Evolutionary conservation across 768 basidiomycete genomes (phyloP).

Genomic region (Stropharia rugosoannulata): DNA sequence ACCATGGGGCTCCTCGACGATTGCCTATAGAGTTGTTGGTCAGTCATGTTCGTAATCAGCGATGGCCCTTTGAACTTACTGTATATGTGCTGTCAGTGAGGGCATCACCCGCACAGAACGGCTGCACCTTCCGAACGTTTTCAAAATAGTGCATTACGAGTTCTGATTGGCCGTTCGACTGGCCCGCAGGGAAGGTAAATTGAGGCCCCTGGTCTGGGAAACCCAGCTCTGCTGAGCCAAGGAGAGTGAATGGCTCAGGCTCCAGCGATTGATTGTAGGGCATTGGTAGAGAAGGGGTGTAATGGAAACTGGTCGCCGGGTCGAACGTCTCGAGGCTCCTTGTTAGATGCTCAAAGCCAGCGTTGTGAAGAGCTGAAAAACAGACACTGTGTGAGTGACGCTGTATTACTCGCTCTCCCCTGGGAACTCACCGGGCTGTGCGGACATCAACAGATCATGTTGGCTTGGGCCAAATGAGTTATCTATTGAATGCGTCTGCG

Average conservation of each 20-base stretch:
- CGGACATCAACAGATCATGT: slow-evolving; percentile 32
- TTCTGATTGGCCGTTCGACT: slow-evolving; percentile 48
- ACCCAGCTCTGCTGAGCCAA: slow-evolving; percentile 1
- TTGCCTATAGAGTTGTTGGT: slow-evolving; percentile 35
- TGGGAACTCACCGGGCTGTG: slow-evolving; percentile 41
- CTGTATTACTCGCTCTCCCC: not conserved
- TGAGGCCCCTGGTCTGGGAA: slow-evolving; percentile 7
- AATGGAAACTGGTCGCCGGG: slow-evolving; percentile 23
- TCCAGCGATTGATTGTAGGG: slow-evolving; percentile 7
- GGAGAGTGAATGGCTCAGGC: not conserved
- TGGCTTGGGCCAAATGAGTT: slow-evolving; percentile 22
- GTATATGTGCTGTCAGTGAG: slow-evolving; percentile 65
- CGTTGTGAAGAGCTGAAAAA: slow-evolving; percentile 35
- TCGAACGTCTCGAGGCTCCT: slow-evolving; percentile 21
- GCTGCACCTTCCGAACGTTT: slow-evolving; percentile 65
- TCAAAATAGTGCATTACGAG: slow-evolving; percentile 77
- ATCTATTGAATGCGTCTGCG: slow-evolving; percentile 15
- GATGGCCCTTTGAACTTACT: slow-evolving; percentile 38
- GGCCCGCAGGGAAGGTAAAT: slow-evolving; percentile 28
- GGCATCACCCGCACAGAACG: slow-evolving; percentile 60
- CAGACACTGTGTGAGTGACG: slow-evolving; percentile 16
- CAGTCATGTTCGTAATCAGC: not conserved
- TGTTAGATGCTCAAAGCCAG: slow-evolving; percentile 35
- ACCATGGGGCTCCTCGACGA: slow-evolving; percentile 66
- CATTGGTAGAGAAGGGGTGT: slow-evolving; percentile 20